Base-by-base conservation (phyloP, 768 basidiomycete species). In the Mycena sanguinolenta region DNA sequence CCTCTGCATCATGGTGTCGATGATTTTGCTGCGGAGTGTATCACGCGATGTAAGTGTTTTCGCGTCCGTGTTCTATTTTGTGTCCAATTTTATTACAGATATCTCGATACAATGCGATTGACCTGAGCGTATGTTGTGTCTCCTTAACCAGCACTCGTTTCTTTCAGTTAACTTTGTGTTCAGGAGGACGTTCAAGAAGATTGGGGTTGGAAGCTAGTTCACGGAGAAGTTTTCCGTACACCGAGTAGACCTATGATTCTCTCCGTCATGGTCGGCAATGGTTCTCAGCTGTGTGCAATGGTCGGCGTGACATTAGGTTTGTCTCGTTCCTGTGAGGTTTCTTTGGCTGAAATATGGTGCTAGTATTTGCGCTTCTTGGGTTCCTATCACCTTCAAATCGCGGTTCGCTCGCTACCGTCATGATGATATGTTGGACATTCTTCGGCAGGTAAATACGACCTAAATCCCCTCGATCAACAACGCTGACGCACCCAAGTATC, bases 101-200 rank as follows among this genome's bases (percentile, higher is more conserved):
- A 69, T 90, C 90, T 50, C 89, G 96, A n/a, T 99, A 98, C 81
- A 98, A 98, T 75, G 93, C 95, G 3, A 93, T 97, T 64, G 97
- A 98, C 77, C 83, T 98, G 44, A 94, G 92, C 71, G 95, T 95
- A 79, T 74, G 90, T 34, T 2, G 25, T 23, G 3, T 30, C 38
- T 10, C 32, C 32, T 23, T 61, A 53, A 44, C 9, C n/a, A n/a
- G n/a, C n/a, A 64, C 52, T 32, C 16, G 30, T 34, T 4, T 2
- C 21, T 63, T 54, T 55, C 34, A 55, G 5, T 44, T 53, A 46
- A 66, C 27, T 25, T 23, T 67, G 21, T 10, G 54, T 36, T 38
- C 72, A 95, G 94, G 96, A 97, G 77, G 96, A 97, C 75, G 94
- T 98, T 3, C 95, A 97, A 80, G 97, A 99, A 82, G 97, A 99